Conservation (phyloP, 176 grass and related monocot genomes). For the Oryza longistaminata region DNA sequence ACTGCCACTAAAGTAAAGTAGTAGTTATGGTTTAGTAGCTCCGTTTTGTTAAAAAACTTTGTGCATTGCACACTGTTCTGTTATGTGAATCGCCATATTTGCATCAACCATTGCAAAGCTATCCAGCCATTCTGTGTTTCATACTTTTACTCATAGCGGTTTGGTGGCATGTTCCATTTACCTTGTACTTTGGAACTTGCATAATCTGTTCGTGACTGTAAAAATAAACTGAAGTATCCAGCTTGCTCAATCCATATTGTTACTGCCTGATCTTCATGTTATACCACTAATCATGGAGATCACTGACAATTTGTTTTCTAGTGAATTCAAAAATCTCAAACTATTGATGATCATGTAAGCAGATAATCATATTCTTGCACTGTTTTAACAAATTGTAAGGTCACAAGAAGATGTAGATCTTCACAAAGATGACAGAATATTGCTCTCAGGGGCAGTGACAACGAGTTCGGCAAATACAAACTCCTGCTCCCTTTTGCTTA, state of each 20-base stretch:
- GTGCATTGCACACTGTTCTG: neutral
- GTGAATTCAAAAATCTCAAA: no score
- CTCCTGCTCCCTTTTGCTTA: neutral
- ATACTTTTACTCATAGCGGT: neutral
- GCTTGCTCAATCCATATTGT: neutral
- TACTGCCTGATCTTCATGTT: neutral
- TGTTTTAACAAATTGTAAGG: neutral
- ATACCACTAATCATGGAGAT: neutral
- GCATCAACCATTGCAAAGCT: neutral
- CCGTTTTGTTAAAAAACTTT: slow-evolving; percentile 10
- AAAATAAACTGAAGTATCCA: neutral
- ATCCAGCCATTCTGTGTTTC: neutral
- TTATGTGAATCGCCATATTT: neutral
- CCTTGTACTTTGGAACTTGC: neutral
- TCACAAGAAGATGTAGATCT: neutral
- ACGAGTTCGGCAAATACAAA: neutral
- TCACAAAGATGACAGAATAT: neutral
- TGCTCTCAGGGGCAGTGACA: neutral
- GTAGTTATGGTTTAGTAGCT: slow-evolving; percentile 22
- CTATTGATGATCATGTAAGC: no score
- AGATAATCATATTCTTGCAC: neutral
- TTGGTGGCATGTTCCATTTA: neutral
- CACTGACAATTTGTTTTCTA: neutral
- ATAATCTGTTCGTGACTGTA: neutral
- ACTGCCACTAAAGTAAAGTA: slow-evolving; percentile 12